Percentiles rank a stretch among this genome's conserved stretches.
phyloP scores from a whole-genome alignment of 2,329 filamentous ascomycete genomes.

The Aureobasidium sp. region DNA sequence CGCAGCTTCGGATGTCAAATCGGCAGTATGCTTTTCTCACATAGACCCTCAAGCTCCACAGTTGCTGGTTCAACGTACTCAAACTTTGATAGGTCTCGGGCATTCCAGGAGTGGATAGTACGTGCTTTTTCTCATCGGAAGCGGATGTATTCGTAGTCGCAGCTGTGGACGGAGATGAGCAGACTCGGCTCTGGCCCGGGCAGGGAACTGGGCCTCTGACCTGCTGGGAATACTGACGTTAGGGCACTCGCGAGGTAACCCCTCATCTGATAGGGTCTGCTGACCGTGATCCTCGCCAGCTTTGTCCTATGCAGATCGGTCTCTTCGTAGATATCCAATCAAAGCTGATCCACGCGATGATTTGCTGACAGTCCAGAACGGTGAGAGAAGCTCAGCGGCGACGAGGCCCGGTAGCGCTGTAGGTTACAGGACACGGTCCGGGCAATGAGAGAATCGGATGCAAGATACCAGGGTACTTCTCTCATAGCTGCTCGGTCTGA shows the following conservation, averaged over 20 bases:
- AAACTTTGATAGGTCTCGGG: not conserved
- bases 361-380: not conserved
- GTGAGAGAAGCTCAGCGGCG: not conserved
- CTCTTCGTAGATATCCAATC: not conserved
- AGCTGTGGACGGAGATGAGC: not conserved
- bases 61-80: not conserved
- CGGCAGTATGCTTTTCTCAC: not conserved
- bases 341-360: not conserved
- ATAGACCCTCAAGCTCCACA: not conserved
- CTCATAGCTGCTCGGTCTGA: not conserved
- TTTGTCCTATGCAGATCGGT: not conserved
- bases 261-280: not conserved
- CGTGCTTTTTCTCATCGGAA: constrained; percentile 5
- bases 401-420: not conserved
- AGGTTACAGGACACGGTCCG: not conserved
- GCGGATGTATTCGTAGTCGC: not conserved
- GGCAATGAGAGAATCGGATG: not conserved
- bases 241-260: not conserved
- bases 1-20: not conserved
- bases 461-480: not conserved
- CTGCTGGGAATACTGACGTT: not conserved
- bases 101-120: not conserved
- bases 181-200: not conserved
- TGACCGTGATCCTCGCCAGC: not conserved
- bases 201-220: not conserved